Evolutionary conservation across 208 protist species (phyloP), one percentile per base, ranked within the genome.

Genomic region (Trypanosoma avium): DNA sequence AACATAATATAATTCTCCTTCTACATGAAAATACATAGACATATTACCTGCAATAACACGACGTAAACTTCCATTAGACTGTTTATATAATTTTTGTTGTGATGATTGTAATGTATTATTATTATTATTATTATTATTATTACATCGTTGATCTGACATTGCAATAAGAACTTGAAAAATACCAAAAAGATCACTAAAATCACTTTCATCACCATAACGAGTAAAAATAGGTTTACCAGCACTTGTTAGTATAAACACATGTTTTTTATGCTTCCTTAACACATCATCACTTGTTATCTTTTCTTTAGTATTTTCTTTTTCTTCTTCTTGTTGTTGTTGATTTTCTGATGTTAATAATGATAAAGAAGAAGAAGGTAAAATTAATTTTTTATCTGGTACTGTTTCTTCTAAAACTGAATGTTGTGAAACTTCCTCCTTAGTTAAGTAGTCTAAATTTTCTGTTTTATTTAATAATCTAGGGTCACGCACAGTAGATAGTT

Each of bases 201-300:
- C 60, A 52, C 57, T 59, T 52, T 79, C 84, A 21, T 82, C 72
- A 3, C 87, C 75, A 36, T 93, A 84, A 3, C 77, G 79, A 12
- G 87, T 70, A 61, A 92, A 96, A 33, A 96, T 50, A 24, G 91
- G 91, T 66, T 90, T 92, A n/a, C 88, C 88, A 9, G 91, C 79
- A 27, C 83, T 84, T 1, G 86, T 94, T n/a, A 94, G 72, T 52
- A 94, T 71, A 65, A 96, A 92, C 0, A 96, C 62, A 63, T 96
- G 91, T 45, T 88, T 84, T 0, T 45, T 65, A 48, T 88, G 76
- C 27, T 67, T 54, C 30, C 45, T 49, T 9, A 93, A 73, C 15
- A 82, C 42, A 43, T 76, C 56, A 17, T 58, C 63, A 21, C 21
- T 26, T 13, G 19, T 43, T 49, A 45, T 40, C 1, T 21, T 22